Base-by-base conservation (phyloP, 2,329 filamentous ascomycete species). In the Beauveria brongniartii region DNA sequence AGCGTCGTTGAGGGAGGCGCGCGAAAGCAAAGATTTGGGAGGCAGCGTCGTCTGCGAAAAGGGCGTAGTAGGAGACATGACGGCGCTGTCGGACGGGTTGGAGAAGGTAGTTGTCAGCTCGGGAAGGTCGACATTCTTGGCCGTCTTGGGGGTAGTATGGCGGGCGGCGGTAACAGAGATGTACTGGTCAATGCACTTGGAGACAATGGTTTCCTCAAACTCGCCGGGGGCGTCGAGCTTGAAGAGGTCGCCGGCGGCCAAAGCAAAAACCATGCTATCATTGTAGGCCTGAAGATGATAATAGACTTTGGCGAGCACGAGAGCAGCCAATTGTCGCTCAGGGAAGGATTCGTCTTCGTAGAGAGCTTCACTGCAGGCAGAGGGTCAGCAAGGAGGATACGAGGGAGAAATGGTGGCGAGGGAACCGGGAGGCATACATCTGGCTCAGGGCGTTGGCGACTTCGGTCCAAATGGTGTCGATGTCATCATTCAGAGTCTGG, bases 251-350 rank as follows among this genome's bases (percentile, higher is more conserved):
- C 94, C 94, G 26, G 94, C 92, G 62, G 92, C 92, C 51, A 99
- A 85, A 65, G 94, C 94, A 75, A 99, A 97, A 57, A 91, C 90
- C 93, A 99, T 97, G 76, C 93, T 97, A 79, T 99, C 94, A 73
- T 97, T 94, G 80, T 99, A 99, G 74, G 94, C 94, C 77, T 97
- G 92, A 58, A 99, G 86, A 73, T 99, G 94, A 73, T 97, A 99
- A 80, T 97, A 99, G 67, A 97, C 92, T 82, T 99, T 99, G 68
- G 94, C 90, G 48, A 96, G 89, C 59, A 99, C 92, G 55, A 99
- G 83, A 59, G 94, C 94, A 60, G 94, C 94, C 61, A 99, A 87
- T 74, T 94, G 90, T 70, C 93, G 91, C 75, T 99, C 90, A 54
- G 92, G 90, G 71, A 99, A 99, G 63, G 85, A 83, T 70, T 96